phyloP scores from a whole-genome alignment of 2,329 filamentous ascomycete species.

The Diplodia corticola region DNA sequence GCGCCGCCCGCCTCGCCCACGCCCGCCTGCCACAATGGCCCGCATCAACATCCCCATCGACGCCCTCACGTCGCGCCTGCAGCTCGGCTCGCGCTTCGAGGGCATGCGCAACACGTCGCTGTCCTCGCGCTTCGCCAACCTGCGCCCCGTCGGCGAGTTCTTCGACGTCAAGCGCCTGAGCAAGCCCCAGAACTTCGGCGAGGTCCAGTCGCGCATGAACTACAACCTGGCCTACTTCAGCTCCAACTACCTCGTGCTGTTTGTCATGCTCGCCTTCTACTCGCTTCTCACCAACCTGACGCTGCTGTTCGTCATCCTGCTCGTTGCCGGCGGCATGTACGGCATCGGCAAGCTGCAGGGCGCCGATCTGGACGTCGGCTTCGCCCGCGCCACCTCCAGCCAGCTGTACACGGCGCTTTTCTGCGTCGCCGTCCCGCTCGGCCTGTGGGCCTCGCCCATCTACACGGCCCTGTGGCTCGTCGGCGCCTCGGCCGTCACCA shows the following conservation, averaged over 20 bases:
- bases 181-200: slow-evolving; percentile 87
- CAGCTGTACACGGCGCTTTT: slow-evolving; percentile 92
- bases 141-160: slow-evolving; percentile 89
- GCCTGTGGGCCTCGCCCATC: slow-evolving; percentile 82
- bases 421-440: slow-evolving; percentile 79
- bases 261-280: slow-evolving; percentile 95
- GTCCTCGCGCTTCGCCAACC: slow-evolving; percentile 82
- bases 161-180: slow-evolving; percentile 93
- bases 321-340: slow-evolving; percentile 84
- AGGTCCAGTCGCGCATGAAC: slow-evolving; percentile 89
- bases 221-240: slow-evolving; percentile 98
- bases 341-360: slow-evolving; percentile 89
- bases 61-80: slow-evolving; percentile 85
- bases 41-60: slow-evolving; percentile 92
- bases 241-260: slow-evolving; percentile 95
- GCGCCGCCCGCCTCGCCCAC: neutral
- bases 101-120: slow-evolving; percentile 78
- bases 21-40: slow-evolving; percentile 59
- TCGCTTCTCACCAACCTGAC: slow-evolving; percentile 83
- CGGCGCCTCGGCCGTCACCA: slow-evolving; percentile 89
- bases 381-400: slow-evolving; percentile 78
- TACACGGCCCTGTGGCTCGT: slow-evolving; percentile 90
- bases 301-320: slow-evolving; percentile 87
- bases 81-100: slow-evolving; percentile 81
- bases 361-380: slow-evolving; percentile 82